These are phyloP conservation scores for Colletotrichum kahawae DNA, from an alignment of 2,329 filamentous ascomycete species.

Conservation along the genomic window DNA sequence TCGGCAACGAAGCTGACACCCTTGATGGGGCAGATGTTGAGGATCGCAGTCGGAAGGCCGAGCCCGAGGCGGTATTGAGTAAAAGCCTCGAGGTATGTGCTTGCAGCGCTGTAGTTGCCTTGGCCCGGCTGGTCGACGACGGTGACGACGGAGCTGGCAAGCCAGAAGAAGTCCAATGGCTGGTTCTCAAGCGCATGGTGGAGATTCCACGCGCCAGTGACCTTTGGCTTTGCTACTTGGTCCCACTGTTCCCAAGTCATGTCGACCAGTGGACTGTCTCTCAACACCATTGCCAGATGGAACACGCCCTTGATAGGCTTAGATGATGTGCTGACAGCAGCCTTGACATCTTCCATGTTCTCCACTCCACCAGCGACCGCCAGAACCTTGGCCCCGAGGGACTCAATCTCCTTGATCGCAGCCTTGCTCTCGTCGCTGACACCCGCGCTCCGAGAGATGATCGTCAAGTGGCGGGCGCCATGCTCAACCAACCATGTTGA, in stretches of 20 bases:
- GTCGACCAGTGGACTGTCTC: not conserved
- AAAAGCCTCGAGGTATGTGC: constrained; percentile 44
- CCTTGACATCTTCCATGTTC: constrained; percentile 21
- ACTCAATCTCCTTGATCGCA: constrained; percentile 22
- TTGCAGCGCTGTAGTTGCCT: constrained; percentile 44
- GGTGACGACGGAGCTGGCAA: constrained; percentile 37
- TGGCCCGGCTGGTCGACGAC: constrained; percentile 40
- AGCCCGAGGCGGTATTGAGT: constrained; percentile 36
- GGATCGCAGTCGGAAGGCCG: constrained; percentile 39
- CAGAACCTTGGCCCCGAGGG: not conserved
- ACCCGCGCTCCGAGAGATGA: constrained; percentile 21
- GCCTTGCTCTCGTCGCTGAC: not conserved
- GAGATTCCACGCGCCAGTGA: not conserved
- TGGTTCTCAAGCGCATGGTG: not conserved
- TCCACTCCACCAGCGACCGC: not conserved
- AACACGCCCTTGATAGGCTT: constrained; percentile 38
- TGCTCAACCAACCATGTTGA: not conserved
- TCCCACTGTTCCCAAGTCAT: not conserved
- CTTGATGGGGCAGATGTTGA: constrained; percentile 43
- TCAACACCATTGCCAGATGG: constrained; percentile 3
- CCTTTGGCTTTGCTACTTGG: not conserved
- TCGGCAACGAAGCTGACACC: constrained; percentile 40
- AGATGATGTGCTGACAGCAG: constrained; percentile 6
- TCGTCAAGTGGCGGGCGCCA: constrained; percentile 24
- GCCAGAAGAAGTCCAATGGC: constrained; percentile 40